Evolutionary conservation across 495 filamentous ascomycete genomes (phyloP).

Genomic region (Talaromyces ruber): DNA sequence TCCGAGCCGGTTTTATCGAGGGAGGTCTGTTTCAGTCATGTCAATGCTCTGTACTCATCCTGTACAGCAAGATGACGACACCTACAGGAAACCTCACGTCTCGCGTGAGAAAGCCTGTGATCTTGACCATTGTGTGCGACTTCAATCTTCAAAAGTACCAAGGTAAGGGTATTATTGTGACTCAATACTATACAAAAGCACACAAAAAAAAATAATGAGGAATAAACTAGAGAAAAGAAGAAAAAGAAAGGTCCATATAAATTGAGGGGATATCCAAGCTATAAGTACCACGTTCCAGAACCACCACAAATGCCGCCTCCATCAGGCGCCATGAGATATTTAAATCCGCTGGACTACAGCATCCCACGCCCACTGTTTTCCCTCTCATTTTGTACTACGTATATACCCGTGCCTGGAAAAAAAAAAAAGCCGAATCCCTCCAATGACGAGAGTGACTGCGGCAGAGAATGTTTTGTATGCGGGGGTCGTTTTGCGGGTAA

Average conservation of each 20-base stretch:
- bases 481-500: slow-evolving; percentile 4
- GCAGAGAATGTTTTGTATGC: slow-evolving; percentile 1
- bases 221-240: not conserved
- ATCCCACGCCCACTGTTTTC: not conserved
- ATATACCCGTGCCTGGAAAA: not conserved
- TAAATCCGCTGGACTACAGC: not conserved
- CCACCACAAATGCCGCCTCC: not conserved
- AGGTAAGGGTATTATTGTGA: not conserved
- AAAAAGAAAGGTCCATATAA: slow-evolving; percentile 2
- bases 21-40: slow-evolving; percentile 51
- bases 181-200: not conserved
- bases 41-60: not conserved
- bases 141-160: not conserved
- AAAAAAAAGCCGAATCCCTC: not conserved
- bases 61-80: not conserved
- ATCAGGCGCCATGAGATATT: not conserved
- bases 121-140: slow-evolving; percentile 54
- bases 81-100: slow-evolving; percentile 85
- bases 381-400: not conserved
- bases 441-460: not conserved
- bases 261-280: slow-evolving; percentile 15
- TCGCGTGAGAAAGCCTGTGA: slow-evolving; percentile 69
- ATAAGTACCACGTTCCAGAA: slow-evolving; percentile 13
- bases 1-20: slow-evolving; percentile 92
- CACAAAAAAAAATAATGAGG: not conserved